Evolutionary conservation across 768 basidiomycete genomes (phyloP), one percentile per base, ranked within the genome.

Genomic region (Russula earlei): DNA sequence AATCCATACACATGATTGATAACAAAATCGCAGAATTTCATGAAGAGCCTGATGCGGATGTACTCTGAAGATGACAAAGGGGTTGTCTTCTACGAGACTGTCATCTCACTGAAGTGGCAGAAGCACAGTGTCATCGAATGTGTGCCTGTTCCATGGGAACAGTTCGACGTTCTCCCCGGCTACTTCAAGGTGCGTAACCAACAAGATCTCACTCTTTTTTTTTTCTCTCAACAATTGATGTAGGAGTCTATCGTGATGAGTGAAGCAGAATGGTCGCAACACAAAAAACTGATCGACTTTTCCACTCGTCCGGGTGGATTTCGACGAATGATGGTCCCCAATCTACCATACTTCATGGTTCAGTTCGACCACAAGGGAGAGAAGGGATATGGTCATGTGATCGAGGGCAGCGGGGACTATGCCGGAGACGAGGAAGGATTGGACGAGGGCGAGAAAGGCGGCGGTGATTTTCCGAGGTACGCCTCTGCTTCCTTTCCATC

Each of bases 351-450:
- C 70, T 99, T 99, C 65, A 95, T 94, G 91, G 89, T 98, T 7
- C 93, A 95, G 64, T 99, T 95, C 69, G 96, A 99, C 70, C 78
- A 98, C 70, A 97, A 94, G 65, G 93, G 96, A 24, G 93, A 97
- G 70, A 92, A 91, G 66, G 96, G 96, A 2, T 99, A 92, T 67
- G 96, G 96, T 0, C 96, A 99, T 70, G 90, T 99, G 59, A 96
- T 99, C 58, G 96, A 99, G 68, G 96, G 96, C 1, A 80, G 82
- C 0, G 81, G 77, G 24, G 84, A 88, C 36, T 79, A 77, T 3
- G 73, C 77, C 0, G 85, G 82, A 29, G 81, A 84, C 15, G 82
- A 84, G 58, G 78, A 77, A 25, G 78, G 76, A 22, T 69, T 86
- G 31, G 87, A 88, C 60, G 92, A 92, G 67, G 91, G 89, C 1